Base-by-base conservation (phyloP, 257 asterid species). In the Primulina huaijiensis region DNA sequence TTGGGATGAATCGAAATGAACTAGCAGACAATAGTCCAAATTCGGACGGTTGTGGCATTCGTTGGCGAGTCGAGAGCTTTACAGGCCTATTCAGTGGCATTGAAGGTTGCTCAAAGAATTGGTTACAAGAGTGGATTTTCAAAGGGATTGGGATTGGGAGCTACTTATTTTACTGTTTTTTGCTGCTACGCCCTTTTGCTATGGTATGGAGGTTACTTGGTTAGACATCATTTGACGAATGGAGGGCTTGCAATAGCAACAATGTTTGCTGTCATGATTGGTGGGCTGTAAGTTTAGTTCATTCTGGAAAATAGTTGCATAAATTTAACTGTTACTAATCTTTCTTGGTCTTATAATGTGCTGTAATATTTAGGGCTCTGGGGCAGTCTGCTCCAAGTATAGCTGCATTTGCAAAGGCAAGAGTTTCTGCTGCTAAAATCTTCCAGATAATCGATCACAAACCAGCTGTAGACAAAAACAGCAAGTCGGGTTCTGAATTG, bases 231-330 rank as follows among this genome's bases (percentile, higher is more conserved):
- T 68, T 82, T 62, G 63, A 89, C 98, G 23, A 89, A 92, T 62
- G 98, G 98, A 56, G 98, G 98, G 35, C 89, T 92, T 31, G 98
- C 96, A 5, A 92, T 92, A 43, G 89, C 98, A 33, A 92, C 98
- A 6, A 88, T 88, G 95, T 92, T 92, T 67, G 93, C 96, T 0
- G 98, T 92, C 38, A 92, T 92, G 98, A 89, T 92, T n/a, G 98
- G 98, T 78, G 98, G 98, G 53, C 75, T 92, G 96, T 92, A 81
- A 86, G 97, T 87, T 65, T 11, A 5, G 14, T 4, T 57, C 61
- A 58, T 59, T 11, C 43, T 30, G 6, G 30, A 27, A 35, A 33
- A 3, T 55, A 3, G n/a, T 17, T 70, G 67, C 23, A 8, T 20
- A 53, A 19, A 60, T 58, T 20, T 11, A 59, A 53, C 7, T 31